Percentiles rank a stretch among this genome's conserved stretches.
Evolutionary conservation across 2,329 filamentous ascomycete species (phyloP).

Genomic region (Trichoderma gracile): DNA sequence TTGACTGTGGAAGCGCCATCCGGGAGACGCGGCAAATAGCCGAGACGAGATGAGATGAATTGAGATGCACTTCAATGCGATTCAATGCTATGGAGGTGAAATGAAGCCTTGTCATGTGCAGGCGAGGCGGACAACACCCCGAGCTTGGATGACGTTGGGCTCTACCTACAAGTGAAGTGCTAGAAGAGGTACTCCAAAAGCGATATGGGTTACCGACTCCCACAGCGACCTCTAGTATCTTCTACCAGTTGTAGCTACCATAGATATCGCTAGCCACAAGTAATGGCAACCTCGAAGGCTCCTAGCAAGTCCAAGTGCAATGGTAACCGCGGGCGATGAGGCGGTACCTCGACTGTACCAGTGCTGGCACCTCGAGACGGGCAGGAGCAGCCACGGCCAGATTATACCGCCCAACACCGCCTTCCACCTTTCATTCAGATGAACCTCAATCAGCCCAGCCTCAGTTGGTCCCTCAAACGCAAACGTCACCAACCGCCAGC

Average conservation of each 20-base stretch:
- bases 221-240: neutral
- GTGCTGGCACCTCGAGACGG: neutral
- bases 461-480: neutral
- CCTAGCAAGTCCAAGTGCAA: neutral
- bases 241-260: no score
- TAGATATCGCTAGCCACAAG: neutral
- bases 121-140: no score
- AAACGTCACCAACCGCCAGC: neutral
- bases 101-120: neutral
- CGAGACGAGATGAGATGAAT: neutral
- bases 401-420: conserved; percentile 8
- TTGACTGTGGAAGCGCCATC: neutral
- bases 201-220: neutral
- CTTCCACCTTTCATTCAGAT: neutral
- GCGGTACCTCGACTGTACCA: neutral
- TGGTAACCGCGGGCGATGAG: neutral
- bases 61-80: neutral
- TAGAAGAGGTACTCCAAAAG: neutral
- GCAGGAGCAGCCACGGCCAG: neutral
- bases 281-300: neutral
- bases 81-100: neutral
- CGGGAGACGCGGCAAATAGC: neutral
- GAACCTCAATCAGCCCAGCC: neutral
- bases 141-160: no score
- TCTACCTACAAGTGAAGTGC: no score